These are phyloP conservation scores for Blastobotrys attinorum DNA, from an alignment of 805 yeast genomes.

Conservation along the genomic window DNA sequence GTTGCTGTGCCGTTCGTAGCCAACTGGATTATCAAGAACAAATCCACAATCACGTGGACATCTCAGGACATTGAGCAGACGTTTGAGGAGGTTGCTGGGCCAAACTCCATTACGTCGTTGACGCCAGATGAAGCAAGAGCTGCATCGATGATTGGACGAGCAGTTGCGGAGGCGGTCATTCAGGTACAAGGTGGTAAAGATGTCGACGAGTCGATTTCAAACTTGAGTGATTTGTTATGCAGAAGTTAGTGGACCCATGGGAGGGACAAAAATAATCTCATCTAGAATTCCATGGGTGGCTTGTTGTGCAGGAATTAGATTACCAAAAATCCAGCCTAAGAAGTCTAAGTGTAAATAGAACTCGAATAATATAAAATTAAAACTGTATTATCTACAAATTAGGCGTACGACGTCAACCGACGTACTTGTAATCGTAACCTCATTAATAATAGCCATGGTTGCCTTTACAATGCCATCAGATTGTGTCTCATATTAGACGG, in stretches of 20 bases:
- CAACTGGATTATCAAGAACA: constrained; percentile 13
- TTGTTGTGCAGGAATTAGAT: no score
- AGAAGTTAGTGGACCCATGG: neutral
- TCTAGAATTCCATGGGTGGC: no score
- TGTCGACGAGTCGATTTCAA: constrained; percentile 11
- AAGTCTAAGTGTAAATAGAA: no score
- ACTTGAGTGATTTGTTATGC: constrained; percentile 3
- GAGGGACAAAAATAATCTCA: neutral
- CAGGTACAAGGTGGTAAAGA: constrained; percentile 13
- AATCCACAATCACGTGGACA: constrained; percentile 11
- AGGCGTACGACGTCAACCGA: no score
- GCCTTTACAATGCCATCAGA: no score
- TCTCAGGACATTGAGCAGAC: constrained; percentile 11
- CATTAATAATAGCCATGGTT: no score
- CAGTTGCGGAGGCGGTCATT: constrained; percentile 11
- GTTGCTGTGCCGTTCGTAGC: constrained; percentile 8
- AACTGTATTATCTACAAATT: no score
- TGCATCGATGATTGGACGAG: constrained; percentile 13
- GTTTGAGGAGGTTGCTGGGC: constrained; percentile 14
- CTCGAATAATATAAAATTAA: no score
- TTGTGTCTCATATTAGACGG: no score
- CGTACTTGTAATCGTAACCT: no score
- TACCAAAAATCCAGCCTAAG: no score
- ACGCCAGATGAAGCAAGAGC: constrained; percentile 9
- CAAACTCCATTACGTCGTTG: constrained; percentile 7